These are phyloP conservation scores for Clonostachys rhizophaga DNA, from an alignment of 2,329 filamentous ascomycete species.

Conservation along the genomic window DNA sequence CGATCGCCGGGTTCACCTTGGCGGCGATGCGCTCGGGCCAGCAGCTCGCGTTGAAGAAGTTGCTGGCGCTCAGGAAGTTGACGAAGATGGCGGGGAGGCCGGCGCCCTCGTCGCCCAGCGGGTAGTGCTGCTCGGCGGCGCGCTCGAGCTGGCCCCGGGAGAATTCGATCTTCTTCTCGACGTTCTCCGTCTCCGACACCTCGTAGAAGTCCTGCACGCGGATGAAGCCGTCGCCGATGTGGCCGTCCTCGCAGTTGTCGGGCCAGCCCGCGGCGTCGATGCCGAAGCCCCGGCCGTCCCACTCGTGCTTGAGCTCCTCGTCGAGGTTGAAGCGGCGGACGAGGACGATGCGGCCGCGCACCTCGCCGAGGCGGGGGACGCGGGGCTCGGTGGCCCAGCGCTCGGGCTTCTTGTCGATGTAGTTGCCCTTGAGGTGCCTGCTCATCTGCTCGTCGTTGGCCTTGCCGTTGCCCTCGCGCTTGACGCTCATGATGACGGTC, in stretches of 20 bases:
- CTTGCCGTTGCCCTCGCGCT: conserved; percentile 82
- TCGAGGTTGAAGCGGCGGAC: conserved; percentile 74
- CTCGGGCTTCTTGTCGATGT: conserved; percentile 49
- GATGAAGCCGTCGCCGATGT: conserved; percentile 61
- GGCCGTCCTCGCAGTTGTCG: conserved; percentile 79
- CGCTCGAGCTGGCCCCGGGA: conserved; percentile 73
- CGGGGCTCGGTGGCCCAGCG: conserved; percentile 76
- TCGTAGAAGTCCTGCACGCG: conserved; percentile 96
- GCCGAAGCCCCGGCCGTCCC: conserved; percentile 47
- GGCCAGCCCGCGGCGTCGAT: conserved; percentile 70
- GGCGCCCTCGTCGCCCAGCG: conserved; percentile 18
- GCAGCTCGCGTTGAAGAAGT: conserved; percentile 88
- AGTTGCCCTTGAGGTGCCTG: conserved; percentile 68
- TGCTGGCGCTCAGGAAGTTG: conserved; percentile 87
- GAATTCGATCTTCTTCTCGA: conserved; percentile 74
- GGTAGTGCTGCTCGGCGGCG: conserved; percentile 49
- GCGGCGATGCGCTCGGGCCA: conserved; percentile 93
- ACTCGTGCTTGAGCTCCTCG: conserved; percentile 38
- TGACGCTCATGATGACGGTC: conserved; percentile 80
- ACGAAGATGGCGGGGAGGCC: conserved; percentile 65
- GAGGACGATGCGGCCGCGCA: conserved; percentile 77
- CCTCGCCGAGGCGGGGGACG: conserved; percentile 75
- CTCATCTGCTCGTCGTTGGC: conserved; percentile 76
- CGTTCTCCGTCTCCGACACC: conserved; percentile 68
- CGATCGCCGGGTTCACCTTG: conserved; percentile 75